Percentiles rank a stretch among this genome's conserved stretches.
phyloP scores from a whole-genome alignment of 345 rosid genomes.

The Euphorbia peplus region DNA sequence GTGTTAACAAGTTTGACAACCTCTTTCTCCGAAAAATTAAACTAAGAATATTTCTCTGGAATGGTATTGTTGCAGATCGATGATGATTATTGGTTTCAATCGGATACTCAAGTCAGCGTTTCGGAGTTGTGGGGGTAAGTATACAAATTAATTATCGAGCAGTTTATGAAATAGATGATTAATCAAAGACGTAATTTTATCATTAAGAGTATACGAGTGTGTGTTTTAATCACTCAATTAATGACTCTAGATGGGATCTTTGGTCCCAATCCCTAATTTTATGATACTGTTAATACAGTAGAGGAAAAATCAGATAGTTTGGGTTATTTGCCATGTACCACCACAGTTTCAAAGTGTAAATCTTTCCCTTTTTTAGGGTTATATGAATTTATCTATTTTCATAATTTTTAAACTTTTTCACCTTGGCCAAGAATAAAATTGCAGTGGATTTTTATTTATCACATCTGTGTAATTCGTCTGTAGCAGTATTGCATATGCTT shows the following conservation, averaged over 20 bases:
- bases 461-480: not conserved
- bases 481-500: not conserved
- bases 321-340: constrained; percentile 4
- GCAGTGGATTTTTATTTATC: not conserved
- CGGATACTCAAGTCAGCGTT: constrained; percentile 48
- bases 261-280: too few relatives aligned
- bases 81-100: constrained; percentile 70
- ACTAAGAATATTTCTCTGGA: not conserved
- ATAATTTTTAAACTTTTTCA: not conserved
- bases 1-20: too few relatives aligned
- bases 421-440: not conserved
- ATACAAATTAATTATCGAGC: not conserved
- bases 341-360: constrained; percentile 13
- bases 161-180: constrained; percentile 2
- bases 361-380: not conserved
- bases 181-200: too few relatives aligned
- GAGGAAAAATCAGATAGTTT: constrained; percentile 5
- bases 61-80: constrained; percentile 42
- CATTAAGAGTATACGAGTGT: too few relatives aligned
- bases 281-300: not conserved
- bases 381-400: not conserved
- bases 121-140: constrained; percentile 51
- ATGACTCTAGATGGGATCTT: too few relatives aligned
- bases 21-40: too few relatives aligned
- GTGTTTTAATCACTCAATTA: too few relatives aligned